Evolutionary conservation across 495 filamentous ascomycete genomes (phyloP).

Genomic region (Annulohypoxylon nitens): DNA sequence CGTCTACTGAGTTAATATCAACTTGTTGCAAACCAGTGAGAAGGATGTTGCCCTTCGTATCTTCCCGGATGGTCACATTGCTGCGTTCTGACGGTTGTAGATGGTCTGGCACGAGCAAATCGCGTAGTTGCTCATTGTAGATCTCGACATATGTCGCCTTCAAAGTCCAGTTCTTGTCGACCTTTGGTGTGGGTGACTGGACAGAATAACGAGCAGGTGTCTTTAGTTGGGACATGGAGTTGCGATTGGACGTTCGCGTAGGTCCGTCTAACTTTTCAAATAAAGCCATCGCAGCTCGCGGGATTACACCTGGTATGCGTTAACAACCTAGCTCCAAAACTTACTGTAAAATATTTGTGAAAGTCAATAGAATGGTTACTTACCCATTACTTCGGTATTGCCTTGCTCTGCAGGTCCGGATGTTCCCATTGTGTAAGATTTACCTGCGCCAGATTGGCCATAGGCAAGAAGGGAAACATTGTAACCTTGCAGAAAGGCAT

Average conservation of each 20-base stretch:
- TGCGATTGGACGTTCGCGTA: conserved; percentile 67
- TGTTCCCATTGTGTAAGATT: conserved; percentile 99
- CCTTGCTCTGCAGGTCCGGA: conserved; percentile 86
- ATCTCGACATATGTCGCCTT: conserved; percentile 99
- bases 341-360: not conserved
- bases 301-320: conserved; percentile 80
- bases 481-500: conserved; percentile 94
- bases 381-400: conserved; percentile 84
- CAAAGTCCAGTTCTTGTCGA: conserved; percentile 91
- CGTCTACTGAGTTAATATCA: conserved; percentile 90
- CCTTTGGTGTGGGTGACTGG: conserved; percentile 63
- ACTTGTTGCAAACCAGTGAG: conserved; percentile 91
- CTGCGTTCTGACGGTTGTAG: conserved; percentile 76
- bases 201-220: conserved; percentile 86
- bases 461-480: conserved; percentile 99
- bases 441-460: conserved; percentile 99
- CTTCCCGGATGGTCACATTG: conserved; percentile 88
- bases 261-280: conserved; percentile 85
- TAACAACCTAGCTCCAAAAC: conserved; percentile 6
- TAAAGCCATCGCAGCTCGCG: conserved; percentile 85
- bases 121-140: conserved; percentile 95
- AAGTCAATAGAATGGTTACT: conserved; percentile 44
- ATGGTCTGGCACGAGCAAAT: conserved; percentile 86
- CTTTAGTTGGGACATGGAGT: conserved; percentile 80
- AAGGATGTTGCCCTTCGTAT: conserved; percentile 94